phyloP scores from a whole-genome alignment of 352 stramenopile species.

The Aphanomyces invadans region DNA sequence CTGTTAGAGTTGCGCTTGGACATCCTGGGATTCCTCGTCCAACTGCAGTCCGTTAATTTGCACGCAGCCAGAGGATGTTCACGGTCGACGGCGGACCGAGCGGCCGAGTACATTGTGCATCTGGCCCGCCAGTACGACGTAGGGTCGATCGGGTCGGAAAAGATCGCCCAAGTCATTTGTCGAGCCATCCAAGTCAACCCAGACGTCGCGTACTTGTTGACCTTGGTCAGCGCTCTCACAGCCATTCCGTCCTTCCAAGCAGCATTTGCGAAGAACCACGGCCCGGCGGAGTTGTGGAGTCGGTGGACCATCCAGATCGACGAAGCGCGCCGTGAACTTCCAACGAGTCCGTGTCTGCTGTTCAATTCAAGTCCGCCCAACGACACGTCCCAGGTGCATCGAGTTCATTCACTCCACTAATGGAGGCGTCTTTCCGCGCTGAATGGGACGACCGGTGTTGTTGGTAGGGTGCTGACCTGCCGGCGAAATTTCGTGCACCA shows the following conservation, averaged over 20 bases:
- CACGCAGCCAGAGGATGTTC: not conserved
- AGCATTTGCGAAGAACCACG: constrained; percentile 4
- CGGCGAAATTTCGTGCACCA: too few relatives aligned
- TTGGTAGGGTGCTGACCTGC: too few relatives aligned
- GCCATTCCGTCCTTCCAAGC: not conserved
- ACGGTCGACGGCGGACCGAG: not conserved
- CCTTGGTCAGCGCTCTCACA: not conserved
- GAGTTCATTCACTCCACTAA: too few relatives aligned
- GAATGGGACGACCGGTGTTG: too few relatives aligned
- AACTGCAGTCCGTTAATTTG: not conserved
- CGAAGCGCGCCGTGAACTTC: not conserved
- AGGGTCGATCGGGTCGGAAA: not conserved
- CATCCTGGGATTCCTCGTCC: not conserved
- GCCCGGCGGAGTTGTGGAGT: not conserved
- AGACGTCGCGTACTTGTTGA: not conserved
- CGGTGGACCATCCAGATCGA: not conserved
- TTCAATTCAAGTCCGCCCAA: too few relatives aligned
- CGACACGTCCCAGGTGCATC: too few relatives aligned
- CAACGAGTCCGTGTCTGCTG: not conserved
- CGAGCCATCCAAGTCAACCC: not conserved
- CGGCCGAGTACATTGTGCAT: not conserved
- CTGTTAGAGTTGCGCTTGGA: constrained; percentile 1
- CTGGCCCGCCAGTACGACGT: not conserved
- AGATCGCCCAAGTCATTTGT: constrained; percentile 2
- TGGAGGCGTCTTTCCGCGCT: too few relatives aligned